These are phyloP conservation scores for Mucor irregularis DNA, from an alignment of 371 early-diverging fungal species.

Conservation along the genomic window DNA sequence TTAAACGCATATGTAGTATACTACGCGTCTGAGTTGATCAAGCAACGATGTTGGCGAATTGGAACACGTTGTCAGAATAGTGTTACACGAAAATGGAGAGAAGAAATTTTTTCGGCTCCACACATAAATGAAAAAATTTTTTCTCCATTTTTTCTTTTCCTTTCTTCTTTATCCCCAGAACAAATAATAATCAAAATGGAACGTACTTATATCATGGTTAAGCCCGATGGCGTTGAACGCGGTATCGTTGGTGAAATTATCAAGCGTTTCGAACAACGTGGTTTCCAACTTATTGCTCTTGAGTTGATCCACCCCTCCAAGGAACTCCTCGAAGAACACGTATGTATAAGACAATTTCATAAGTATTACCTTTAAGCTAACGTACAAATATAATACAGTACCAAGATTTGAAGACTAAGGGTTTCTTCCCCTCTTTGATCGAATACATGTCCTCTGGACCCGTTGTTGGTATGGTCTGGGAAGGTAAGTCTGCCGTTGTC, in stretches of 20 bases:
- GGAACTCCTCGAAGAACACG: conserved; percentile 91
- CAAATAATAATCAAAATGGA: conserved; percentile 21
- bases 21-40: no score
- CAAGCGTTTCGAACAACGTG: conserved; percentile 91
- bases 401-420: conserved; percentile 88
- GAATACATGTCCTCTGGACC: conserved; percentile 87
- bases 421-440: conserved; percentile 96
- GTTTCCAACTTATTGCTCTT: conserved; percentile 85
- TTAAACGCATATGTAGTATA: no score
- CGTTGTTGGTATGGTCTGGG: conserved; percentile 95
- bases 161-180: not conserved
- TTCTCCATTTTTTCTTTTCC: not conserved
- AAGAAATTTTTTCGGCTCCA: no score
- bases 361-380: no score
- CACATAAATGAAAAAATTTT: no score
- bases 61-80: no score
- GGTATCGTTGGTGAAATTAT: conserved; percentile 97
- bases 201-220: conserved; percentile 15
- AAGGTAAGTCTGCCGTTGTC: conserved; percentile 96
- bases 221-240: conserved; percentile 88
- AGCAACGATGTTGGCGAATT: no score
- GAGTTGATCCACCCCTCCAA: conserved; percentile 78
- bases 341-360: conserved; percentile 26
- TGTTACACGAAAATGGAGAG: no score
- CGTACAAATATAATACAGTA: no score